A percentile compares a stretch with the other conserved stretches of the same genome.
These are phyloP conservation scores for Monilinia vaccinii-corymbosi DNA, from an alignment of 2,329 filamentous ascomycete species.

Conservation along the genomic window DNA sequence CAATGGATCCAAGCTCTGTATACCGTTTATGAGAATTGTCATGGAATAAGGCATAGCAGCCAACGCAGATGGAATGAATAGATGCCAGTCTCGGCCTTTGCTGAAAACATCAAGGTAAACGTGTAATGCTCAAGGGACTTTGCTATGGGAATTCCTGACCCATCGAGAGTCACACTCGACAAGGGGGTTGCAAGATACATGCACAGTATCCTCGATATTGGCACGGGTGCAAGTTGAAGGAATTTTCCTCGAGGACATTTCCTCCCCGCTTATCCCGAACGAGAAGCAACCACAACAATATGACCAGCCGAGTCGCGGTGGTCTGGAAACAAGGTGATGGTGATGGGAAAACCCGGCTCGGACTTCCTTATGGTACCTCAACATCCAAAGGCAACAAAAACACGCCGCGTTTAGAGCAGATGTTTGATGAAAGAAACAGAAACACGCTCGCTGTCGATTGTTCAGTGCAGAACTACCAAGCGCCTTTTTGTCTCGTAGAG, in stretches of 20 bases:
- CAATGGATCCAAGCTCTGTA: slow-evolving; percentile 26
- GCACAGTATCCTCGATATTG: neutral
- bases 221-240: too few species aligned
- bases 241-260: neutral
- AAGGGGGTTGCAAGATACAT: rapidly evolving
- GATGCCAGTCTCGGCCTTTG: neutral
- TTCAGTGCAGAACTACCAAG: neutral
- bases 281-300: neutral
- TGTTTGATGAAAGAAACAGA: too few species aligned
- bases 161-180: neutral
- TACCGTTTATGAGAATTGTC: slow-evolving; percentile 21
- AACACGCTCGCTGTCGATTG: neutral
- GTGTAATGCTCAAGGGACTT: neutral
- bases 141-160: neutral
- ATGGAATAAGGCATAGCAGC: neutral
- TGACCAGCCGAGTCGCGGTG: neutral
- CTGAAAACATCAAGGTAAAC: neutral
- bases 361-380: neutral
- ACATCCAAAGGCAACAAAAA: neutral
- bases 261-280: neutral
- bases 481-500: neutral
- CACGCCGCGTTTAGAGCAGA: neutral
- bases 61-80: neutral
- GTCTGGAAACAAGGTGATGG: too few species aligned
- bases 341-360: neutral